A percentile compares a stretch with the other conserved stretches of the same genome.
These are phyloP conservation scores for Phaeosphaeriaceae sp. DNA, from an alignment of 2,329 filamentous ascomycete species.

Conservation along the genomic window DNA sequence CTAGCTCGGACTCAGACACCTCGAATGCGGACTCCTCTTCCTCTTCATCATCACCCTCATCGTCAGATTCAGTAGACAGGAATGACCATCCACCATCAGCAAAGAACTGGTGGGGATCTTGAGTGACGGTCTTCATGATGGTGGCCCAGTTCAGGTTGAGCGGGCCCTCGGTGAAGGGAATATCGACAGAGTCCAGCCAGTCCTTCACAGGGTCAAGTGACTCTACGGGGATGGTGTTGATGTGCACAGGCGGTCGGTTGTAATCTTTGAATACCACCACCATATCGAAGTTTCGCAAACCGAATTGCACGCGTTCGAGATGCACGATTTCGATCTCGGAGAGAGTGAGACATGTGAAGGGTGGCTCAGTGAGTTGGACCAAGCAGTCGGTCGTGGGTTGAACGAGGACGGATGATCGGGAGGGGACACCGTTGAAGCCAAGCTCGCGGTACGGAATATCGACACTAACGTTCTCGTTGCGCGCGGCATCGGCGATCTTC, in stretches of 20 bases:
- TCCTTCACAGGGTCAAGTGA: conserved; percentile 95
- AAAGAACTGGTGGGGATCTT: conserved; percentile 95
- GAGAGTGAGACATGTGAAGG: conserved; percentile 93
- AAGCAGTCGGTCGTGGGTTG: conserved; percentile 97
- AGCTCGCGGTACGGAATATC: conserved; percentile 97
- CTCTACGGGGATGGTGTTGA: conserved; percentile 98
- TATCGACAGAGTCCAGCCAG: conserved; percentile 95
- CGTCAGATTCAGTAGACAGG: conserved; percentile 85
- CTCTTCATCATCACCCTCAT: conserved; percentile 76
- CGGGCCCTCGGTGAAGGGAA: conserved; percentile 91
- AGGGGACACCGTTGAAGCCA: conserved; percentile 95
- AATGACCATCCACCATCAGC: conserved; percentile 95
- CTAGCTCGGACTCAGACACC: conserved; percentile 83
- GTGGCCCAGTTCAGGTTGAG: conserved; percentile 98
- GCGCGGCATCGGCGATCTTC: conserved; percentile 95
- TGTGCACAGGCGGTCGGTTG: conserved; percentile 83
- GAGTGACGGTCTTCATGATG: conserved; percentile 98
- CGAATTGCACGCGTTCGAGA: conserved; percentile 93
- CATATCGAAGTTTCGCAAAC: conserved; percentile 98
- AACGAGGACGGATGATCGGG: conserved; percentile 92
- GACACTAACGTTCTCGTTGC: conserved; percentile 87
- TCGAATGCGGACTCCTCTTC: conserved; percentile 94
- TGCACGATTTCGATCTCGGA: conserved; percentile 97
- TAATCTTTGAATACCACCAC: conserved; percentile 99
- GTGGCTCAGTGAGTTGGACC: conserved; percentile 95